Conservation (phyloP, 176 grass and related monocot species). For the Eleusine indica region DNA sequence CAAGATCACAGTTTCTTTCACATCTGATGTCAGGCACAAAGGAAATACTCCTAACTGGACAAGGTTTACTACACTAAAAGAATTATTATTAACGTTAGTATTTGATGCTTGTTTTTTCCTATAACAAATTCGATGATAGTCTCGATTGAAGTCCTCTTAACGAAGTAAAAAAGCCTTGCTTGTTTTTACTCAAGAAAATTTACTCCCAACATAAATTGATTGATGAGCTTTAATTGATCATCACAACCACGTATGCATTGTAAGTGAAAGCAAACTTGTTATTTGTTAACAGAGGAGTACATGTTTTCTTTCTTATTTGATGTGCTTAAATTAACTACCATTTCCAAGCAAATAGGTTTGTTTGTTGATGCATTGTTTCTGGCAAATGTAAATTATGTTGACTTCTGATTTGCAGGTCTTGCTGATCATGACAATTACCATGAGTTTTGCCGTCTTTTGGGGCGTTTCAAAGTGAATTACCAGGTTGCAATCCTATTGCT, state of each 20-base stretch:
- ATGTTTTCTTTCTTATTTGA: constrained; percentile 3
- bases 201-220: background rate
- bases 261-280: constrained; percentile 30
- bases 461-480: constrained; percentile 98
- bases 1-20: constrained; percentile 79
- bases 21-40: constrained; percentile 96
- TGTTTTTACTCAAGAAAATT: constrained; percentile 11
- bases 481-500: constrained; percentile 55
- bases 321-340: constrained; percentile 5
- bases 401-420: constrained; percentile 62
- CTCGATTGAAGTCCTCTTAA: constrained; percentile 13
- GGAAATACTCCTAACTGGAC: constrained; percentile 97
- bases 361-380: background rate
- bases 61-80: constrained; percentile 57
- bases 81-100: constrained; percentile 1
- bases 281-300: background rate
- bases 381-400: constrained; percentile 26
- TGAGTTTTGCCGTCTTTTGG: constrained; percentile 93
- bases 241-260: background rate
- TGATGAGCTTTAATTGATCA: constrained; percentile 18
- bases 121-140: background rate
- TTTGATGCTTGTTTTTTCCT: constrained; percentile 23
- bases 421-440: constrained; percentile 99
- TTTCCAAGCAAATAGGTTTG: constrained; percentile 17
- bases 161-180: constrained; percentile 13